Evolutionary conservation across 176 grass and related monocot species (phyloP).

Genomic region (Ensete glaucum): DNA sequence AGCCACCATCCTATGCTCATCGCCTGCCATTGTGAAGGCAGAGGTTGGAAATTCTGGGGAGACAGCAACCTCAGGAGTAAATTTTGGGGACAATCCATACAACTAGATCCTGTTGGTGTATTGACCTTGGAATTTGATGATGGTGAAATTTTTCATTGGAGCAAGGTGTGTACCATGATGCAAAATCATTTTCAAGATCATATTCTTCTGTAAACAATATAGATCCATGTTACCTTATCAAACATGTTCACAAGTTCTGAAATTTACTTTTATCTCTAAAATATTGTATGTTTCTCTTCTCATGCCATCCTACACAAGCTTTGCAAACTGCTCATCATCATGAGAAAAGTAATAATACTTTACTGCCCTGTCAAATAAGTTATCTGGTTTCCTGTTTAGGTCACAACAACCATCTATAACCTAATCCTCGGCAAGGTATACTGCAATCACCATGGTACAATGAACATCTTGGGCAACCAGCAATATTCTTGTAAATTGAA

Average conservation of each 20-base stretch:
- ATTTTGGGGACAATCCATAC: constrained; percentile 97
- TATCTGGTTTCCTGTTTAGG: constrained; percentile 32
- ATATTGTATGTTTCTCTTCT: background rate
- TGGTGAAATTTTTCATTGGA: constrained; percentile 90
- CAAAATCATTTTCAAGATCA: background rate
- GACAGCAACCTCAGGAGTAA: constrained; percentile 75
- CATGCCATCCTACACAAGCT: background rate
- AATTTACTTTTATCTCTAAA: background rate
- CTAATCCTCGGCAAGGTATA: constrained; percentile 82
- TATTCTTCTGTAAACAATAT: background rate
- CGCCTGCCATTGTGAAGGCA: constrained; percentile 87
- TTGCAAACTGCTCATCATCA: background rate
- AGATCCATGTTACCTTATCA: background rate
- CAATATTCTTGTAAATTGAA: constrained; percentile 69
- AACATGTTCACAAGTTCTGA: background rate
- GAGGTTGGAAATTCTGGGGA: constrained; percentile 90
- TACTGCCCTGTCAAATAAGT: background rate
- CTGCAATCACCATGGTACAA: constrained; percentile 74
- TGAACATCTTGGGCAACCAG: constrained; percentile 66
- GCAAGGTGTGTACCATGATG: constrained; percentile 46
- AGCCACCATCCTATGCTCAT: constrained; percentile 90
- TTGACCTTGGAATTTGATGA: constrained; percentile 85
- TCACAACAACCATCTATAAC: constrained; percentile 82
- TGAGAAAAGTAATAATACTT: background rate
- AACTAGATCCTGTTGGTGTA: constrained; percentile 56